phyloP scores from a whole-genome alignment of 2,329 filamentous ascomycete genomes.

The Chrysosphaeria jannelii region DNA sequence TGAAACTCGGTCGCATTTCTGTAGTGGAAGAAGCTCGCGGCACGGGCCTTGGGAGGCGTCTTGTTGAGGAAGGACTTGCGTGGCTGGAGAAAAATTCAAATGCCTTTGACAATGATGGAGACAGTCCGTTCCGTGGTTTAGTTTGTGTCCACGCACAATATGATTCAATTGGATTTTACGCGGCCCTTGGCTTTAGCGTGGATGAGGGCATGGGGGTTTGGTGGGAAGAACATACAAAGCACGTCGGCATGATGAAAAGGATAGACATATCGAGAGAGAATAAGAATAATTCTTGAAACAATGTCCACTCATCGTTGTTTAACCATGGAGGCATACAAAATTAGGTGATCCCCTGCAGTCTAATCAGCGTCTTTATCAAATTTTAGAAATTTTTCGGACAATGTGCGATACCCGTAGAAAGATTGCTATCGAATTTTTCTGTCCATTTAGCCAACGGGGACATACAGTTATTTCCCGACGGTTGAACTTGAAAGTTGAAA shows the following conservation, averaged over 20 bases:
- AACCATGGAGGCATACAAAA: too few relatives aligned
- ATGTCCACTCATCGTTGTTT: too few relatives aligned
- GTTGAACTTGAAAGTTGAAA: too few relatives aligned
- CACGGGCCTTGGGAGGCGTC: slow-evolving; percentile 27
- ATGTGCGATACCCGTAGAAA: too few relatives aligned
- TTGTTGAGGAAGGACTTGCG: slow-evolving; percentile 35
- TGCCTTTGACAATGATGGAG: slow-evolving; percentile 18
- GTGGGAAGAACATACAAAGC: slow-evolving; percentile 59
- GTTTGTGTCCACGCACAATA: slow-evolving; percentile 57
- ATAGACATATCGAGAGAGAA: too few relatives aligned
- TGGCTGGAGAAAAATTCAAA: slow-evolving; percentile 34
- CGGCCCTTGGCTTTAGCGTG: slow-evolving; percentile 37
- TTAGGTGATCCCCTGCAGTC: too few relatives aligned
- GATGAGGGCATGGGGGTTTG: slow-evolving; percentile 49
- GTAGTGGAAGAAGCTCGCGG: slow-evolving; percentile 35
- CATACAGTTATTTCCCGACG: too few relatives aligned
- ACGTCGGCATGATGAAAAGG: slow-evolving; percentile 83
- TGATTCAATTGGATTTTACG: slow-evolving; percentile 32
- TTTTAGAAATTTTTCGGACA: too few relatives aligned
- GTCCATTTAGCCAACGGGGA: too few relatives aligned
- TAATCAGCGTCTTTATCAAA: too few relatives aligned
- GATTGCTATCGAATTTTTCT: too few relatives aligned
- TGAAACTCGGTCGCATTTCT: slow-evolving; percentile 56
- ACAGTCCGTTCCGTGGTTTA: slow-evolving; percentile 37
- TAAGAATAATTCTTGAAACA: too few relatives aligned